Base-by-base conservation (phyloP, 192 early-diverging fungal species). In the Dimargaris verticillata region DNA sequence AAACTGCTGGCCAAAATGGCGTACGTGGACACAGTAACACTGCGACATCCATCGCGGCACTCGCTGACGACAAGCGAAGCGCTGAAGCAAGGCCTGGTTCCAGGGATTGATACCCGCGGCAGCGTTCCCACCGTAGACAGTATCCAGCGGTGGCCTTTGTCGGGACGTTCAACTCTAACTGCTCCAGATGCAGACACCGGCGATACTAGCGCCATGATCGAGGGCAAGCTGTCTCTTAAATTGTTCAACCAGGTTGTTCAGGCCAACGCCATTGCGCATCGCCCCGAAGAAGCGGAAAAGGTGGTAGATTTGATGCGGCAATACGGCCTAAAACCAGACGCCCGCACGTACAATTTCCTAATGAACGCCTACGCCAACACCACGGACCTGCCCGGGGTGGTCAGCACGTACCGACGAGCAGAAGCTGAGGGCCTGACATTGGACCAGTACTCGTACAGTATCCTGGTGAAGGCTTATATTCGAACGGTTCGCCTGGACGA, bases 341-440 rank as follows among this genome's bases (percentile, higher is more conserved):
- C 81, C 48, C 66, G 76, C 14, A 84, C 85, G 0, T 86, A 82
- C 68, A 85, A 80, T 61, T 77, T 88, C 52, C 73, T 96, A 42
- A 82, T 92, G 63, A 78, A 91, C 61, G 83, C 88, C 2, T 87
- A 92, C 66, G 82, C 81, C 22, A 80, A 78, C 60, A 74, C 72
- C 0, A 78, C 79, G 17, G 73, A 92, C 55, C 62, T 85, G 1
- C 66, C 83, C 25, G 72, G 75, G 28, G 79, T 81, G 0, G 67
- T 87, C 7, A 62, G 66, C 18, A 72, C 85, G 44, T 91, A 91
- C 61, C 76, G 87, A 29, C 59, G 68, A 33, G 73, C 93, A 7
- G 63, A 80, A 46, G 61, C 64, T 4, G 74, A 70, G 58, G 76
- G 61, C 33, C 60, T 80, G 24, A 64, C 73, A 53, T 83, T 84